Percentiles rank a stretch among this genome's conserved stretches.
These are phyloP conservation scores for Lachancea kluyveri DNA, from an alignment of 805 yeast genomes.

Conservation along the genomic window DNA sequence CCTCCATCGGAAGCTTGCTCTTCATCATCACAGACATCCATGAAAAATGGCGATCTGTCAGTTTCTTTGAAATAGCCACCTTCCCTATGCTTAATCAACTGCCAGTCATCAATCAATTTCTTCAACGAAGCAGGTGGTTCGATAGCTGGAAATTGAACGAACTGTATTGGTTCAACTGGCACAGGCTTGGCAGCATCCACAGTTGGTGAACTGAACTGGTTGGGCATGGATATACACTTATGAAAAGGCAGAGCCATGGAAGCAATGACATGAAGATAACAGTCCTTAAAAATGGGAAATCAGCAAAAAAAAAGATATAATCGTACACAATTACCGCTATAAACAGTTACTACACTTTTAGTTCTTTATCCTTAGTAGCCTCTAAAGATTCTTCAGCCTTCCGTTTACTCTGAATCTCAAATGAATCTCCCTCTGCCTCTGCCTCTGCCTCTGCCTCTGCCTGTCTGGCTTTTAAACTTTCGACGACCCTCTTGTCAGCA, in stretches of 20 bases:
- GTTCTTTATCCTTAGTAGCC: constrained; percentile 6
- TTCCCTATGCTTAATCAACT: constrained; percentile 42
- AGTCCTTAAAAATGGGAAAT: neutral
- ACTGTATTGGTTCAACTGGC: constrained; percentile 12
- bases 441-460: constrained; percentile 4
- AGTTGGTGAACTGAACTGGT: constrained; percentile 9
- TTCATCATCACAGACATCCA: constrained; percentile 31
- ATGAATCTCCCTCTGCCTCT: neutral
- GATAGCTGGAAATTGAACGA: constrained; percentile 16
- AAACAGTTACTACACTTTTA: constrained; percentile 16
- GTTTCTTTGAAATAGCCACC: constrained; percentile 56
- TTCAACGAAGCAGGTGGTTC: constrained; percentile 22
- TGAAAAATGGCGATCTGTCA: constrained; percentile 41
- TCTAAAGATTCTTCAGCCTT: constrained; percentile 7
- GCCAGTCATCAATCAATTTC: constrained; percentile 32
- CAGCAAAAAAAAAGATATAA: neutral
- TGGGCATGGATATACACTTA: constrained; percentile 1
- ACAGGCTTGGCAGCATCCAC: constrained; percentile 13
- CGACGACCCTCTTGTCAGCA: constrained; percentile 37
- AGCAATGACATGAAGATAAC: neutral
- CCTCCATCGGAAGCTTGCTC: neutral
- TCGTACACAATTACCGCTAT: constrained; percentile 1
- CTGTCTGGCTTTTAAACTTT: constrained; percentile 16
- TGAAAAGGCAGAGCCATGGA: neutral
- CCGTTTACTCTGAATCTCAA: constrained; percentile 1